Conservation (phyloP, 2,329 filamentous ascomycete genomes). For the Aspergillus luchuensis region DNA sequence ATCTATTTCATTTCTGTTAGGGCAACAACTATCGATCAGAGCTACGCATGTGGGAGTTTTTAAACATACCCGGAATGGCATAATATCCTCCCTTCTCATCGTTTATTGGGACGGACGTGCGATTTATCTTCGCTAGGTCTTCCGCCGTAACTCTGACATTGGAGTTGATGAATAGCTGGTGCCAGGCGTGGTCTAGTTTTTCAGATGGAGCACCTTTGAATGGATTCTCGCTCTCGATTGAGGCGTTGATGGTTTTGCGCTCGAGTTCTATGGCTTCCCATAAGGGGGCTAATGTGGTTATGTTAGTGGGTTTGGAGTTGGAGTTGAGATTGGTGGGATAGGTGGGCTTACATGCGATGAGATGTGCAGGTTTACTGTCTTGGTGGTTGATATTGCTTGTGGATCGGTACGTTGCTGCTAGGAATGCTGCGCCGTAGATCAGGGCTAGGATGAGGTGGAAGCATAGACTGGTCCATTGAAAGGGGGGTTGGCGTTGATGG, state of each 20-base stretch:
- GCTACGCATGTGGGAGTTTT: too few relatives aligned
- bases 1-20: background rate
- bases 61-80: background rate
- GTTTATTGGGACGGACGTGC: background rate
- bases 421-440: background rate
- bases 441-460: background rate
- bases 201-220: background rate
- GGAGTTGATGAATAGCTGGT: background rate
- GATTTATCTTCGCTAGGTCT: background rate
- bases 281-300: background rate
- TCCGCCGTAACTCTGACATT: background rate
- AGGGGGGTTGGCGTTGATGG: background rate
- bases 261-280: background rate
- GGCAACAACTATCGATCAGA: fast-evolving
- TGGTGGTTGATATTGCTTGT: background rate
- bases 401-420: background rate
- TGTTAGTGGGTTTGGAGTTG: fast-evolving
- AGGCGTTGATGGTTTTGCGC: conserved; percentile 1
- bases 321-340: background rate
- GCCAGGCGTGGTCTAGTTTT: background rate
- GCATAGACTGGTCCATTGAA: background rate
- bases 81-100: conserved; percentile 1
- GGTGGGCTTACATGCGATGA: background rate
- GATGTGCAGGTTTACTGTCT: background rate
- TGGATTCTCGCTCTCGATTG: background rate